These are phyloP conservation scores for Cronartium quercuum DNA, from an alignment of 1,284 basidiomycete species.

Conservation along the genomic window DNA sequence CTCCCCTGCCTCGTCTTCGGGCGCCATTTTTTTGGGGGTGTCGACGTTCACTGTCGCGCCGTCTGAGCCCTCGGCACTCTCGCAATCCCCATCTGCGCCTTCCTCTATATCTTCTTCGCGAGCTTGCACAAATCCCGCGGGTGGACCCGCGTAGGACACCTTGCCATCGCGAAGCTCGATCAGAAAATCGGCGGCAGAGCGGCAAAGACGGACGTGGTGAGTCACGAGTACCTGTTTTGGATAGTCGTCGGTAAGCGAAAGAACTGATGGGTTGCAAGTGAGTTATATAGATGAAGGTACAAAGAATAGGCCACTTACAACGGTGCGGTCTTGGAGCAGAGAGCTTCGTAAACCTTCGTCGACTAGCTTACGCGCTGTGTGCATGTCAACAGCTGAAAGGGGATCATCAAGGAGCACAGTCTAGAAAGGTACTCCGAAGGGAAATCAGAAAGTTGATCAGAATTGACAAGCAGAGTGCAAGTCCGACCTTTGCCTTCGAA, in stretches of 20 bases:
- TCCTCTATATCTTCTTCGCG: conserved; percentile 5
- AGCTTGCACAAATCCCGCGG: conserved; percentile 10
- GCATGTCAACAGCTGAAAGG: conserved; percentile 32
- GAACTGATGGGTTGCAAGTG: neutral
- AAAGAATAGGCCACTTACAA: conserved; percentile 1
- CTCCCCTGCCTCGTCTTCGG: neutral
- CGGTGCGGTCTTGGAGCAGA: conserved; percentile 32
- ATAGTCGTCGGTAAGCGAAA: neutral
- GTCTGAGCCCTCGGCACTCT: neutral
- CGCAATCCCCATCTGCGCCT: neutral
- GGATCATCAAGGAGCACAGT: conserved; percentile 31
- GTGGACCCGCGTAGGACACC: conserved; percentile 17
- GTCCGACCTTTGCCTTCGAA: conserved; percentile 27
- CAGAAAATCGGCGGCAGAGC: conserved; percentile 22
- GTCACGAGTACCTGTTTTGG: conserved; percentile 30
- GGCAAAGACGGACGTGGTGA: conserved; percentile 33
- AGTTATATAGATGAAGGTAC: neutral
- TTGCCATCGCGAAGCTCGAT: conserved; percentile 21
- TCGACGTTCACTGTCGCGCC: neutral
- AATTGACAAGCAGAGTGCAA: neutral
- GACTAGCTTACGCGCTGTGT: conserved; percentile 21
- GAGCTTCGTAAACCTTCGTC: conserved; percentile 20
- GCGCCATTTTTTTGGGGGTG: neutral
- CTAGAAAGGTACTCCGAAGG: neutral
- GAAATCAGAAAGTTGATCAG: neutral